Conservation (phyloP, 1,284 basidiomycete genomes). For the Trametes pubescens region DNA sequence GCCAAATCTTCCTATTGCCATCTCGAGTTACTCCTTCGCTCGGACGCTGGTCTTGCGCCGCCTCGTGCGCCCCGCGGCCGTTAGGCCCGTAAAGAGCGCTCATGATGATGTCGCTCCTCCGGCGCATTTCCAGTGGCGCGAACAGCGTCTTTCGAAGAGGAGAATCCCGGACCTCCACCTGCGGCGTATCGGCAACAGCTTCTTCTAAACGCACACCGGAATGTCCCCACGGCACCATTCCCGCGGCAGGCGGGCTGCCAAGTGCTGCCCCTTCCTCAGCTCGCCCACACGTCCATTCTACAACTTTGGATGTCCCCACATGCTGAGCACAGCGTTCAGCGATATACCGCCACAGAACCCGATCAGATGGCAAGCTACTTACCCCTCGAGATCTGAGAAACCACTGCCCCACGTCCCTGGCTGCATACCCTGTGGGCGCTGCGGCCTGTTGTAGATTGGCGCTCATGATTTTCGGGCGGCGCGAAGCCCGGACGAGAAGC, state of each 20-base stretch:
- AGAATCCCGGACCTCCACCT: not conserved
- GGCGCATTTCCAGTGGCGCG: not conserved
- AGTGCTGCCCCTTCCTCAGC: not conserved
- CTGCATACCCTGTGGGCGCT: not conserved
- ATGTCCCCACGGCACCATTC: not conserved
- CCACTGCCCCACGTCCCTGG: not conserved
- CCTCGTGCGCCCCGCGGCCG: not conserved
- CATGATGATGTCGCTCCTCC: not conserved
- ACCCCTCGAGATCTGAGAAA: not conserved
- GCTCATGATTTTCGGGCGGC: conserved; percentile 22
- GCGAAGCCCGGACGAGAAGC: not conserved
- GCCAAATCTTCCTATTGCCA: conserved; percentile 12
- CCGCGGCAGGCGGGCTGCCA: not conserved
- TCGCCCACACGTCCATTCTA: not conserved
- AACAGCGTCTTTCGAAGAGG: not conserved
- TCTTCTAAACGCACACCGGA: conserved; percentile 6
- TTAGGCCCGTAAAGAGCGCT: not conserved
- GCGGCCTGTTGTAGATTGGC: conserved; percentile 18
- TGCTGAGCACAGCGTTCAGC: not conserved
- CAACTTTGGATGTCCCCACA: not conserved
- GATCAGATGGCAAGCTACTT: not conserved
- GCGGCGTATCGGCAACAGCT: conserved; percentile 13
- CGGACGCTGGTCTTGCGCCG: not conserved
- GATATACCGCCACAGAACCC: not conserved
- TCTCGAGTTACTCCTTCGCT: not conserved